These are phyloP conservation scores for Penicillium pancosmium DNA, from an alignment of 495 filamentous ascomycete genomes.

Conservation along the genomic window DNA sequence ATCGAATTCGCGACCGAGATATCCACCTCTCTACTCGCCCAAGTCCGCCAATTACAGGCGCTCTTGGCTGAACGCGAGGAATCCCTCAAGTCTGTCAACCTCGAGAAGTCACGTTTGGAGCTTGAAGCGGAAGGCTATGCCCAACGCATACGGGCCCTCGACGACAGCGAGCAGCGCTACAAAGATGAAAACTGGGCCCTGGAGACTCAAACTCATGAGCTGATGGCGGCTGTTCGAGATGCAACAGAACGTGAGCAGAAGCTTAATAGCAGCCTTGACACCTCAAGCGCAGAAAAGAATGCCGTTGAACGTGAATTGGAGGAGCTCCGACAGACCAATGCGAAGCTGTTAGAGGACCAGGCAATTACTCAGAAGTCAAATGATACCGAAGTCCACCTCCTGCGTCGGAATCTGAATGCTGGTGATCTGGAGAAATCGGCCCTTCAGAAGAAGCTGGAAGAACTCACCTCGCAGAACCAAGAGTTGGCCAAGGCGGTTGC, in stretches of 20 bases:
- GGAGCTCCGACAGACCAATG: slow-evolving; percentile 75
- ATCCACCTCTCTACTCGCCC: slow-evolving; percentile 82
- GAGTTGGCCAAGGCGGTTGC: slow-evolving; percentile 81
- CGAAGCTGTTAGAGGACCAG: slow-evolving; percentile 81
- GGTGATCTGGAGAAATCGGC: slow-evolving; percentile 73
- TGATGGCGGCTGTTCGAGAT: slow-evolving; percentile 68
- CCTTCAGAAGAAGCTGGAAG: slow-evolving; percentile 81
- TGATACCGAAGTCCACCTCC: slow-evolving; percentile 79
- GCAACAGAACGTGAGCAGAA: slow-evolving; percentile 77
- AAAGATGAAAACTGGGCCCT: slow-evolving; percentile 99
- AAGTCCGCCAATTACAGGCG: slow-evolving; percentile 85
- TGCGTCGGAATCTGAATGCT: slow-evolving; percentile 72
- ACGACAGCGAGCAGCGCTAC: slow-evolving; percentile 91
- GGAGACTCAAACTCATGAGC: slow-evolving; percentile 84
- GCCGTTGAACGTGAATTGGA: slow-evolving; percentile 80
- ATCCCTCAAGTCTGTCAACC: slow-evolving; percentile 68
- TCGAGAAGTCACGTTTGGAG: slow-evolving; percentile 78
- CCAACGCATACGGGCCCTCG: slow-evolving; percentile 75
- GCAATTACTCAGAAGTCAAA: slow-evolving; percentile 73
- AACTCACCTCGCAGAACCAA: slow-evolving; percentile 82
- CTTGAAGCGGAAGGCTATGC: slow-evolving; percentile 77
- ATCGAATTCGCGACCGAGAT: slow-evolving; percentile 97
- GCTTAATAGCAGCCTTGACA: slow-evolving; percentile 68
- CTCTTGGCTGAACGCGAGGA: slow-evolving; percentile 87
- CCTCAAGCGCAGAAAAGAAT: slow-evolving; percentile 73